phyloP scores from a whole-genome alignment of 1,284 basidiomycete species.

The Bondarzewia mesenterica region DNA sequence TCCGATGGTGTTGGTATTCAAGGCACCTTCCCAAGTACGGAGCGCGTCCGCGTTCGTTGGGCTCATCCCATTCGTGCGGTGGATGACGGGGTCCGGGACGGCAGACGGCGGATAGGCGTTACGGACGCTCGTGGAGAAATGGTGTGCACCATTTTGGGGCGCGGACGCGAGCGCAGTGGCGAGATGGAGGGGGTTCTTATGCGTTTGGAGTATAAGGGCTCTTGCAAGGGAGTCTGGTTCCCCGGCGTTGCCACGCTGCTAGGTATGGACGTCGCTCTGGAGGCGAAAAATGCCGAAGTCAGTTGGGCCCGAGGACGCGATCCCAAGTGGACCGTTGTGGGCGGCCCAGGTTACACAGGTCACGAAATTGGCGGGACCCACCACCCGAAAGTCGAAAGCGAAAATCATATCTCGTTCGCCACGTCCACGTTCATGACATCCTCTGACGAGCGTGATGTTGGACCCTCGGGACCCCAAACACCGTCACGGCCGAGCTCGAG shows the following conservation, averaged over 20 bases:
- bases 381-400: neutral
- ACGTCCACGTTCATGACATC: constrained; percentile 9
- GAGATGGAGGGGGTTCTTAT: constrained; percentile 55
- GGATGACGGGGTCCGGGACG: constrained; percentile 30
- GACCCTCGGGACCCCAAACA: constrained; percentile 14
- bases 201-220: constrained; percentile 61
- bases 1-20: constrained; percentile 59
- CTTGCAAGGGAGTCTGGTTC: constrained; percentile 70
- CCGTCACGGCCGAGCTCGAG: constrained; percentile 29
- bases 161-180: constrained; percentile 28
- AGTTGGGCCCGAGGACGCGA: constrained; percentile 49
- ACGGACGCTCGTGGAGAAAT: constrained; percentile 58
- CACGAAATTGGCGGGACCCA: constrained; percentile 11
- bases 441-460: constrained; percentile 3
- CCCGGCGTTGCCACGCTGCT: constrained; percentile 73
- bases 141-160: constrained; percentile 49
- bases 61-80: constrained; percentile 53
- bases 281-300: constrained; percentile 58
- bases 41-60: constrained; percentile 69
- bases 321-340: constrained; percentile 51
- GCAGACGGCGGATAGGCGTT: constrained; percentile 58
- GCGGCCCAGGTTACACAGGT: constrained; percentile 61
- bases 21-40: constrained; percentile 70
- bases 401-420: constrained; percentile 10
- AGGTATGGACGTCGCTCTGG: constrained; percentile 67